phyloP scores from a whole-genome alignment of 2,329 filamentous ascomycete genomes.

The Colletotrichum gloeosporioides region DNA sequence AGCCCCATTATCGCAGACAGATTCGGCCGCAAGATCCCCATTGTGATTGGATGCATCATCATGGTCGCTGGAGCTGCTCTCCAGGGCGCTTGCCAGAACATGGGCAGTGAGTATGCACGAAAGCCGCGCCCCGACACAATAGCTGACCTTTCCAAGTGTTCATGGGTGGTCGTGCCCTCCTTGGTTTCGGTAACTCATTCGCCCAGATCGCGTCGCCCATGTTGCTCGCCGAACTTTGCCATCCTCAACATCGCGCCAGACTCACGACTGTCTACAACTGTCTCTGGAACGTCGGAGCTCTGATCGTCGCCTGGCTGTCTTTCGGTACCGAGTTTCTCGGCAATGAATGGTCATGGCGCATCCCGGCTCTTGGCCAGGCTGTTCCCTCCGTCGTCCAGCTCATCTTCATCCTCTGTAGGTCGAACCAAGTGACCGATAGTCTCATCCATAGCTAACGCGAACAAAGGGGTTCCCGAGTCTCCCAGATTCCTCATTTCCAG shows the following conservation, averaged over 20 bases:
- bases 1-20: slow-evolving; percentile 59
- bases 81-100: slow-evolving; percentile 55
- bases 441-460: neutral
- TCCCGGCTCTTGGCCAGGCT: slow-evolving; percentile 54
- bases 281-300: slow-evolving; percentile 57
- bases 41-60: slow-evolving; percentile 58
- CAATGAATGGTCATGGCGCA: slow-evolving; percentile 58
- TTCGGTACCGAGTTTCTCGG: slow-evolving; percentile 52
- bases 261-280: slow-evolving; percentile 60
- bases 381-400: slow-evolving; percentile 54
- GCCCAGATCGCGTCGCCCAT: slow-evolving; percentile 58
- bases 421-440: neutral
- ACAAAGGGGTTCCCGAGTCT: slow-evolving; percentile 43
- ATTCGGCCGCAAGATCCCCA: slow-evolving; percentile 57
- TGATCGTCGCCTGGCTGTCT: slow-evolving; percentile 53
- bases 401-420: slow-evolving; percentile 49
- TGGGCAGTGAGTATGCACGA: slow-evolving; percentile 31
- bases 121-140: neutral
- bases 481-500: slow-evolving; percentile 46
- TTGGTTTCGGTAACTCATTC: slow-evolving; percentile 62
- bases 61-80: slow-evolving; percentile 62
- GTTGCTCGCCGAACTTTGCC: slow-evolving; percentile 58
- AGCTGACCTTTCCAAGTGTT: slow-evolving; percentile 28
- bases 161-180: slow-evolving; percentile 59
- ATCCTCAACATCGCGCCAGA: slow-evolving; percentile 53